Percentiles rank a stretch among this genome's conserved stretches.
Conservation (phyloP, 2,329 filamentous ascomycete species). For the Aspergillus sp. region DNA sequence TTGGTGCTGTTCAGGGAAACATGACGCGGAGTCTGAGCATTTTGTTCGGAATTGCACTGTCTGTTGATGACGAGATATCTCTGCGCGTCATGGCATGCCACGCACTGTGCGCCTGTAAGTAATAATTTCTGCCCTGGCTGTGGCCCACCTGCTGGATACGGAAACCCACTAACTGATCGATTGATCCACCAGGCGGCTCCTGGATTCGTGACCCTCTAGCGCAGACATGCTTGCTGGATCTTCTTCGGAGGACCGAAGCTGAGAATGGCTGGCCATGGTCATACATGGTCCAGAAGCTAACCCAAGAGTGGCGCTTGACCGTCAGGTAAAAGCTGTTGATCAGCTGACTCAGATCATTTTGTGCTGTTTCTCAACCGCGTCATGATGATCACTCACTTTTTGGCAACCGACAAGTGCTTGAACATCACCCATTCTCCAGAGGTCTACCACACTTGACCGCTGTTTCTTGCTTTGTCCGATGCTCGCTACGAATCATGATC, state of each 20-base stretch:
- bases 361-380: background rate
- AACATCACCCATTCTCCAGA: background rate
- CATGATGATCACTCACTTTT: background rate
- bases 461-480: background rate
- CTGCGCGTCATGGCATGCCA: constrained; percentile 38
- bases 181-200: constrained; percentile 24
- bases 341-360: background rate
- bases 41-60: constrained; percentile 37
- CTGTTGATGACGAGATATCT: constrained; percentile 36
- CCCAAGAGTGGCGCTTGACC: constrained; percentile 20
- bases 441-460: background rate
- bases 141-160: background rate
- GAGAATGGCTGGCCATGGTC: constrained; percentile 29
- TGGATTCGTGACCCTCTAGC: constrained; percentile 36
- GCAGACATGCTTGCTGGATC: constrained; percentile 24
- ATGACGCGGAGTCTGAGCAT: constrained; percentile 32
- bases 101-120: constrained; percentile 36
- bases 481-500: background rate
- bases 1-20: constrained; percentile 22
- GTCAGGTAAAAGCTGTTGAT: constrained; percentile 1
- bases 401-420: background rate
- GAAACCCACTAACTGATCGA: constrained; percentile 1
- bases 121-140: background rate
- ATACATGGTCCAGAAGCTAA: constrained; percentile 23
- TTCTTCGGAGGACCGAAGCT: constrained; percentile 25